Conservation (phyloP, 164 flowering plant species). For the Umbilicus rupestris region DNA sequence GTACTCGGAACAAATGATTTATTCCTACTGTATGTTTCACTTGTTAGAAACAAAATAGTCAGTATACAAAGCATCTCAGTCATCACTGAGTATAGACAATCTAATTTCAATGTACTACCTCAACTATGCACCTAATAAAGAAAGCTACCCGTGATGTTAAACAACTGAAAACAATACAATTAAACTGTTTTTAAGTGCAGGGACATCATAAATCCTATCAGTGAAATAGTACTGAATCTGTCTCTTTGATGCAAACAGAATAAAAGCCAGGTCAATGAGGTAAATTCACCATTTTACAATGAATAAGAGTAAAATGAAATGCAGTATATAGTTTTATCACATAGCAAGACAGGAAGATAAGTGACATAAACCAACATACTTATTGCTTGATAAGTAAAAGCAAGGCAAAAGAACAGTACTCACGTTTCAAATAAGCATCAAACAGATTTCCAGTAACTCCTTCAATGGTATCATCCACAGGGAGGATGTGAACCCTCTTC, state of each 20-base stretch:
- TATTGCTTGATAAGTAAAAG: neutral
- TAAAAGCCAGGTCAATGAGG: neutral
- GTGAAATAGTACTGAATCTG: too few species aligned
- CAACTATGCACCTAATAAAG: too few species aligned
- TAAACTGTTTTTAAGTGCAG: too few species aligned
- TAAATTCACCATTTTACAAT: neutral
- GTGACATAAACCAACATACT: neutral
- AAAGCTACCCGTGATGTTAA: too few species aligned
- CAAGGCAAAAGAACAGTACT: neutral
- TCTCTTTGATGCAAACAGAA: neutral
- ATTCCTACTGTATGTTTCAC: neutral
- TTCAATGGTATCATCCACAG: neutral
- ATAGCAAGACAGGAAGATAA: neutral
- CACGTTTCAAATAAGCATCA: neutral
- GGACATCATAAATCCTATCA: too few species aligned
- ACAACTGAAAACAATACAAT: too few species aligned
- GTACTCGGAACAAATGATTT: neutral
- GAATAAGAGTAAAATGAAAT: neutral
- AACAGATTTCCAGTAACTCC: neutral
- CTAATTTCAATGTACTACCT: too few species aligned
- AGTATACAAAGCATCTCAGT: too few species aligned
- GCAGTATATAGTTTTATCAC: neutral
- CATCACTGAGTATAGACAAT: too few species aligned
- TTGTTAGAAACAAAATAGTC: too few species aligned
- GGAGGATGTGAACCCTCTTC: neutral